A percentile compares a stretch with the other conserved stretches of the same genome.
phyloP scores from a whole-genome alignment of 306 rosid species.

The Lathyrus aphaca region DNA sequence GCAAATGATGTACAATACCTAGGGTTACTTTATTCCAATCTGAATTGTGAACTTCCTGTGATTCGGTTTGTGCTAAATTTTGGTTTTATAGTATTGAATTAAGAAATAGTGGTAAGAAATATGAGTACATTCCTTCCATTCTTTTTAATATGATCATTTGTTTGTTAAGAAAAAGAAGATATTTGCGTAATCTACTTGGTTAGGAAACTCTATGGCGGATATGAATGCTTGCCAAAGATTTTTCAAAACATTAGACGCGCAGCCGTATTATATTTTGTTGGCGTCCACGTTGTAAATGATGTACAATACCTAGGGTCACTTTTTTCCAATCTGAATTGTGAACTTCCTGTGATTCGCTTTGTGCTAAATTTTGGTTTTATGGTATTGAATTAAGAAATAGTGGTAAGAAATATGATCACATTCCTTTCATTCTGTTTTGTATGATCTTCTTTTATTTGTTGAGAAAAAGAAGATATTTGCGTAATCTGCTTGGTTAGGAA shows the following conservation, averaged over 20 bases:
- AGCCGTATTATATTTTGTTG: constrained; percentile 2
- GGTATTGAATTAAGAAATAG: constrained; percentile 17
- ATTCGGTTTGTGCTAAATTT: constrained; percentile 19
- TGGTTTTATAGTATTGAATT: constrained; percentile 8
- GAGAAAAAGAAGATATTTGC: constrained; percentile 6
- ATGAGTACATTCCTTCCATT: not conserved
- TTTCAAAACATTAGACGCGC: not conserved
- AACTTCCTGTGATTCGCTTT: constrained; percentile 4
- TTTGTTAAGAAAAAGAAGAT: not conserved
- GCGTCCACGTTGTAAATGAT: not conserved
- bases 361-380: constrained; percentile 3
- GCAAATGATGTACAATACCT: constrained; percentile 5
- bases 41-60: not conserved
- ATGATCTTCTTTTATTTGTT: constrained; percentile 6
- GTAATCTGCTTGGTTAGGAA: constrained; percentile 19
- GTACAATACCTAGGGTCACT: not conserved
- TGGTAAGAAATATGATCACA: not conserved
- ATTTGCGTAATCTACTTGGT: constrained; percentile 17
- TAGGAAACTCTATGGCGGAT: not conserved
- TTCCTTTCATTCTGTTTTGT: not conserved
- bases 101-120: not conserved
- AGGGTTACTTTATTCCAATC: not conserved
- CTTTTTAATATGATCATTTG: not conserved
- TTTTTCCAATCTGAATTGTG: not conserved
- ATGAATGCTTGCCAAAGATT: constrained; percentile 7